These are phyloP conservation scores for Nicotiana attenuata DNA, from an alignment of 257 asterid genomes.

Conservation along the genomic window DNA sequence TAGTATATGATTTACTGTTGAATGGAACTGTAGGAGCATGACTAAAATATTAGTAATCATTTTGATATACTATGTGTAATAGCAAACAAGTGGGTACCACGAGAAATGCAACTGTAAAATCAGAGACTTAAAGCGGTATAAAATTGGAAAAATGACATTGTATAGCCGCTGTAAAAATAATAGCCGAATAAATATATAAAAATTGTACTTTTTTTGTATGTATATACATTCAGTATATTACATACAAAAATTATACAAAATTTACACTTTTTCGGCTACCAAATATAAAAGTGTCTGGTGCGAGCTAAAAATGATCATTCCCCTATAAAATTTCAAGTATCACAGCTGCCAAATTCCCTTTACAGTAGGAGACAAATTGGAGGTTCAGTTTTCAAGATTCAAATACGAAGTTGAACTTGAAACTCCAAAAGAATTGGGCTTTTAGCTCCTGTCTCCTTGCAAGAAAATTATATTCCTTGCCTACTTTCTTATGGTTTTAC, in stretches of 20 bases:
- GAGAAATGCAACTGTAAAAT: background rate
- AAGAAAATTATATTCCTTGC: too few relatives aligned
- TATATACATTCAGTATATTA: too few relatives aligned
- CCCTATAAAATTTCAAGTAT: background rate
- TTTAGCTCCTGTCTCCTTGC: background rate
- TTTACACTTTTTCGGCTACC: too few relatives aligned
- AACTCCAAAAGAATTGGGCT: background rate
- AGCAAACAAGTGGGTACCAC: background rate
- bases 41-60: background rate
- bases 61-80: background rate
- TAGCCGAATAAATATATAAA: too few relatives aligned
- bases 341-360: background rate
- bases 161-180: too few relatives aligned
- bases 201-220: too few relatives aligned
- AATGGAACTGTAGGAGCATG: background rate
- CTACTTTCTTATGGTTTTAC: too few relatives aligned
- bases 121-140: background rate
- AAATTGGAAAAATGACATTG: background rate
- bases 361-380: background rate
- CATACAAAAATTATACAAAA: too few relatives aligned
- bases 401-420: background rate
- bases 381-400: background rate
- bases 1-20: too few relatives aligned
- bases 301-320: too few relatives aligned
- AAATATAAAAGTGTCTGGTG: too few relatives aligned